Evolutionary conservation across 768 basidiomycete species (phyloP), one percentile per base, ranked within the genome.

Genomic region (Leucocoprinus sp.): DNA sequence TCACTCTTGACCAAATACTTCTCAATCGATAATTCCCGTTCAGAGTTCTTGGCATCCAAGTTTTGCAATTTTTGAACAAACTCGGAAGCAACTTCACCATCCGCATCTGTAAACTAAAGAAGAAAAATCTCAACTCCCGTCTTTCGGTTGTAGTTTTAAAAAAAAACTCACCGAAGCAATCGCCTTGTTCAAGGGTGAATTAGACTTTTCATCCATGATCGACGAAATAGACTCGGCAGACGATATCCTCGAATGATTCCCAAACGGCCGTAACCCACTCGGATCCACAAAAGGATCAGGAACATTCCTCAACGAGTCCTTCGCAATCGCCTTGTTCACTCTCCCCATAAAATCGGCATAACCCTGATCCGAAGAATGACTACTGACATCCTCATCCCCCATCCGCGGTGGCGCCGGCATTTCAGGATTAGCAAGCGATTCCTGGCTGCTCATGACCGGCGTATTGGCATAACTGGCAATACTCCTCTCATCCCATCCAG

Each of bases 191-290:
- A 95, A 68, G 8, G 93, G 92, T 18, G 93, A 92, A 51, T 85
- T 85, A 1, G 72, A 69, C 69, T 95, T 95, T 55, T 95, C 92
- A 51, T 93, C 90, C 23, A 91, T 84, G 43, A 95, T 91, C 3
- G 88, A 84, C 11, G 86, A 80, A 45, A 95, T 93, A 4, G 90
- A 92, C 56, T 95, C 93, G n/a, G 85, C 80, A 1, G 90, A 93
- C 0, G 83, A 82, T 5, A 77, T 74, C 4, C 91, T 75, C 33
- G 86, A 90, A 59, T 91, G 87, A 8, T 68, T 54, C 42, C 87
- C 87, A 62, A 95, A 93, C 1, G 91, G 89, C 50, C 75, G 74
- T 22, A 66, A 54, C n/a, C n/a, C n/a, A 52, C 59, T 63, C 33
- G 69, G 69, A 27, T 91, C 86, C 35, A 92, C 62, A 71, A 93